Base-by-base conservation (phyloP, 441 rosid species). In the Breynia disticha region DNA sequence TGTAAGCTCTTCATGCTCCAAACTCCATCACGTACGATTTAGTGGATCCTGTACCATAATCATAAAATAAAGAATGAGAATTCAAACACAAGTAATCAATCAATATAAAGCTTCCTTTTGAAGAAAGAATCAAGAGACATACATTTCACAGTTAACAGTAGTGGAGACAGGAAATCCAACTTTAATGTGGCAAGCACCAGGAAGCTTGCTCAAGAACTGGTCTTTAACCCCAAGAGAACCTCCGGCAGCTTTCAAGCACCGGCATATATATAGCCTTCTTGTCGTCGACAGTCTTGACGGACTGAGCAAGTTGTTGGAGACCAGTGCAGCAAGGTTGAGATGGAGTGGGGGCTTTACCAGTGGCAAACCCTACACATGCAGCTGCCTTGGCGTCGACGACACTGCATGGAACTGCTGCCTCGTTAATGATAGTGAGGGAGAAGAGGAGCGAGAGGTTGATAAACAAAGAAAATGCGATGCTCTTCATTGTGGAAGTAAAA, bases 111-210 rank as follows among this genome's bases (percentile, higher is more conserved):
- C n/a, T n/a, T n/a, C n/a, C 35, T 28, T 28, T 28, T 0, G 10
- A 41, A 15, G 10, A 11, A 41, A 15, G 44, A 41, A 7, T 4
- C 37, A 16, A n/a, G 11, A 3, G 7, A 32, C 28, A 32, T 16
- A n/a, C 10, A 16, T 20, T 16, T 65, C 67, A 17, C 77, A 78
- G 50, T 72, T 47, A 49, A 67, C 60, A 60, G n/a, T 18, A 1
- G 28, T 22, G 35, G 74, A 69, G 19, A 75, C 70, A 14, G 72
- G 61, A 57, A 72, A 78, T 8, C 78, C 72, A 43, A 78, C 72
- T 16, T 75, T 61, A 58, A 78, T 65, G 13, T 44, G 48, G 72
- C 76, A 78, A 19, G 67, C 63, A 2, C 13, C 11, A 24, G 76
- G 78, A 32, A 72, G 63, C 68, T 63, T 57, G 62, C 59, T 63